phyloP scores from a whole-genome alignment of 78 protist genomes.

The Guillardia theta region DNA sequence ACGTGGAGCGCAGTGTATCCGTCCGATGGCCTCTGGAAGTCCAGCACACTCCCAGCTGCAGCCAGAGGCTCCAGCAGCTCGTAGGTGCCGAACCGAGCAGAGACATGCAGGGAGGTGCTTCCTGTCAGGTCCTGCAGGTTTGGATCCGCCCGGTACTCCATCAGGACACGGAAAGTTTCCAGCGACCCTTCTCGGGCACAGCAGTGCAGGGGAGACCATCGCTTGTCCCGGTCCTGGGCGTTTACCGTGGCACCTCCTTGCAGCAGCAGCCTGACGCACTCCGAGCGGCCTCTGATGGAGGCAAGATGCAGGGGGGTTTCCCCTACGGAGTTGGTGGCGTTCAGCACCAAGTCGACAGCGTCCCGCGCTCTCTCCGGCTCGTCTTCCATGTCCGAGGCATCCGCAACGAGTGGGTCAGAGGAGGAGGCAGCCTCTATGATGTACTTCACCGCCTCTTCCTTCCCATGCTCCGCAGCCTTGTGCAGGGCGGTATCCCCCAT shows the following conservation, averaged over 20 bases:
- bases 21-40: not conserved
- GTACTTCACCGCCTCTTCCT: not conserved
- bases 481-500: slow-evolving; percentile 29
- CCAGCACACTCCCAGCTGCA: not conserved
- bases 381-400: not conserved
- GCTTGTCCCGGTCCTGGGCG: not conserved
- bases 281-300: not conserved
- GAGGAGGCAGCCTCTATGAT: not conserved
- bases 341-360: not conserved
- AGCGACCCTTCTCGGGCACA: not conserved
- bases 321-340: not conserved
- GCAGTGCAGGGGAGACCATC: not conserved
- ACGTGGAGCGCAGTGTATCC: not conserved
- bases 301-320: not conserved
- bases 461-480: not conserved
- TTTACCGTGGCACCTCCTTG: not conserved
- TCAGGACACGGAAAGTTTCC: not conserved
- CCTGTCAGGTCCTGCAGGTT: not conserved
- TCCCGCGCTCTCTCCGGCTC: not conserved
- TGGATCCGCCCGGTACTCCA: not conserved
- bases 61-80: not conserved
- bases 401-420: not conserved
- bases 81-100: not conserved
- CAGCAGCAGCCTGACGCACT: not conserved
- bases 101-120: not conserved